These are phyloP conservation scores for Saprolegnia parasitica DNA, from an alignment of 352 stramenopile species.

Conservation along the genomic window DNA sequence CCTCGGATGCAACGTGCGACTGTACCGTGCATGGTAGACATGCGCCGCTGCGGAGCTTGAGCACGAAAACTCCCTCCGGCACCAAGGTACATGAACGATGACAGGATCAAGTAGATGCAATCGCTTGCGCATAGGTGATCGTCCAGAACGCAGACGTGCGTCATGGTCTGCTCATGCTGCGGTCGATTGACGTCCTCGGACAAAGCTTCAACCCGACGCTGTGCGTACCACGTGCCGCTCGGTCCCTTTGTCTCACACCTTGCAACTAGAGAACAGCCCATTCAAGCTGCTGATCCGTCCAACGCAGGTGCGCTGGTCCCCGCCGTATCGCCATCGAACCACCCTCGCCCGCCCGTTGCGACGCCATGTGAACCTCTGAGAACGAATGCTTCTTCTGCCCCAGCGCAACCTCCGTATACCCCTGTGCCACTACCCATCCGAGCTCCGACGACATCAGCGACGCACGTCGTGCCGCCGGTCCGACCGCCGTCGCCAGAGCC, in stretches of 20 bases:
- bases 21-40: neutral
- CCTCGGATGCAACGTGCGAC: neutral
- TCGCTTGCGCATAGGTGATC: slow-evolving; percentile 35
- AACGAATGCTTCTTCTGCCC: neutral
- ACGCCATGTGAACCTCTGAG: neutral
- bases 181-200: slow-evolving; percentile 56
- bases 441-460: too few relatives aligned
- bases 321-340: slow-evolving; percentile 20
- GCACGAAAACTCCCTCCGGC: slow-evolving; percentile 45
- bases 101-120: neutral
- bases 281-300: neutral
- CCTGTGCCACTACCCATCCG: too few relatives aligned
- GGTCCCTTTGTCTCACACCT: neutral
- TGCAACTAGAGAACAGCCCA: neutral
- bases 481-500: neutral
- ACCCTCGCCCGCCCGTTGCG: slow-evolving; percentile 2
- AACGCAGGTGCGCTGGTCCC: neutral
- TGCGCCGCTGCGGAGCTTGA: slow-evolving; percentile 43
- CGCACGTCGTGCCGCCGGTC: too few relatives aligned
- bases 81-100: slow-evolving; percentile 43
- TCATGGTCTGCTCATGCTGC: slow-evolving; percentile 67
- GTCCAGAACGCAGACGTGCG: slow-evolving; percentile 62
- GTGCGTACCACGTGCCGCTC: neutral
- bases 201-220: slow-evolving; percentile 26
- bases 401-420: too few relatives aligned